Evolutionary conservation across 139 green algal species (phyloP).

Genomic region (Axilococcus clingmanii): DNA sequence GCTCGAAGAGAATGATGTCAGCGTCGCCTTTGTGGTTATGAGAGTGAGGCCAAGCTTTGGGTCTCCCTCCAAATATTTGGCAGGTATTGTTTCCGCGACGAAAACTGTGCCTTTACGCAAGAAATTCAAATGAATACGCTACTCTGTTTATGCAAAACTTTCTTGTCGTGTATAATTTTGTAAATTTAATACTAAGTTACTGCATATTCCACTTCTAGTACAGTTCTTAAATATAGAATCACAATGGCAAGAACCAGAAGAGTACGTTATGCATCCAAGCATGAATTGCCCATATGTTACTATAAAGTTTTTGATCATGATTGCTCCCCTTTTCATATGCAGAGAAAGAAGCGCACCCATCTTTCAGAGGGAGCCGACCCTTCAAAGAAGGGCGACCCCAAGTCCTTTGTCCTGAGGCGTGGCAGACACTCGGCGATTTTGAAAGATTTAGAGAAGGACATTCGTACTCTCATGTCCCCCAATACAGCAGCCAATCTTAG

Average conservation of each 20-base stretch:
- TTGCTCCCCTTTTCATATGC: conserved; percentile 5
- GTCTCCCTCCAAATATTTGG: no score
- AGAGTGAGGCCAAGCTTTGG: no score
- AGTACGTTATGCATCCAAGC: conserved; percentile 16
- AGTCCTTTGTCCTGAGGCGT: conserved; percentile 79
- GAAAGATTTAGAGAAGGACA: conserved; percentile 73
- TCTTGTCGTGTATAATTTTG: no score
- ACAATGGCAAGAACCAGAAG: conserved; percentile 31
- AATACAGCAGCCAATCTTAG: conserved; percentile 82
- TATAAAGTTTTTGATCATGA: neutral
- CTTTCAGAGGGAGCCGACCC: conserved; percentile 32
- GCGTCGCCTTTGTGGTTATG: no score
- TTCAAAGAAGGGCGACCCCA: conserved; percentile 52
- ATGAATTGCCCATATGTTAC: neutral
- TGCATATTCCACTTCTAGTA: neutral
- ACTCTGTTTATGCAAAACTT: no score
- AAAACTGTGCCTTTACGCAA: no score
- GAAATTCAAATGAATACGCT: no score
- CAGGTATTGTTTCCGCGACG: no score
- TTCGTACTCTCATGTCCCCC: conserved; percentile 85
- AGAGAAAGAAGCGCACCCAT: conserved; percentile 85
- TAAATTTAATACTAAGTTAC: no score
- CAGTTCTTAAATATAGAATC: neutral
- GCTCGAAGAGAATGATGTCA: no score
- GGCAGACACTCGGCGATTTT: conserved; percentile 59